Base-by-base conservation (phyloP, 768 basidiomycete genomes). In the Pleurotus cornucopiae region DNA sequence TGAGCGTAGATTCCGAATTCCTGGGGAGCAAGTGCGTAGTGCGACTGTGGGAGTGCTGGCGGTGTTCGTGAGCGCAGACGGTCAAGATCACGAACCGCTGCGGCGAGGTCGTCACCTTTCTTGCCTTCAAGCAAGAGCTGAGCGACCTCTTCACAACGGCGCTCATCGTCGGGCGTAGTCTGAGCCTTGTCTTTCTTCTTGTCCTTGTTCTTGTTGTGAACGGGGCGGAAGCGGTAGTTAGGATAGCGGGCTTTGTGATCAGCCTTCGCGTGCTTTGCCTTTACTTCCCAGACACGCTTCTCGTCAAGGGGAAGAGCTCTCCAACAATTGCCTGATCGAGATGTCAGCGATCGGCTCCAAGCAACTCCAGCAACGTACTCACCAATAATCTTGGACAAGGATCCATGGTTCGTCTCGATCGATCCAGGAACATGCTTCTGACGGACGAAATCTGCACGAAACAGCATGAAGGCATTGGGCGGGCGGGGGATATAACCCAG, bases 381-480 rank as follows among this genome's bases (percentile, higher is more conserved):
- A 86, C 84, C 72, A 70, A 89, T 81, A 61, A 89, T 89, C 77
- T 86, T 88, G 11, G 83, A 85, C 26, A 89, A 66, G 23, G 84
- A 85, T 58, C 84, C 84, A 69, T 88, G 87, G 63, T 87, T 87
- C 25, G 85, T 85, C 75, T 89, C 89, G 58, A 91, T 86, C 18
- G 81, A 83, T 14, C 86, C 85, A 1, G 88, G 85, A 57, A 91
- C 88, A 62, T 90, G 88, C 62, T 88, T 87, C 63, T 81, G 85
- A 63, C 86, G 78, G 59, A 91, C 87, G 70, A 91, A 90, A 48
- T 88, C 85, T 3, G 88, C 88, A 55, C 89, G 82, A 76, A 91
- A 92, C 61, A 92, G 79, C 76, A 92, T 92, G 75, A 91, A 92
- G 6, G 89, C 89, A 59, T 92, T 92, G 4, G 89, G 87, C 1